Base-by-base conservation (phyloP, 768 basidiomycete genomes). In the Gymnopilus junonius region DNA sequence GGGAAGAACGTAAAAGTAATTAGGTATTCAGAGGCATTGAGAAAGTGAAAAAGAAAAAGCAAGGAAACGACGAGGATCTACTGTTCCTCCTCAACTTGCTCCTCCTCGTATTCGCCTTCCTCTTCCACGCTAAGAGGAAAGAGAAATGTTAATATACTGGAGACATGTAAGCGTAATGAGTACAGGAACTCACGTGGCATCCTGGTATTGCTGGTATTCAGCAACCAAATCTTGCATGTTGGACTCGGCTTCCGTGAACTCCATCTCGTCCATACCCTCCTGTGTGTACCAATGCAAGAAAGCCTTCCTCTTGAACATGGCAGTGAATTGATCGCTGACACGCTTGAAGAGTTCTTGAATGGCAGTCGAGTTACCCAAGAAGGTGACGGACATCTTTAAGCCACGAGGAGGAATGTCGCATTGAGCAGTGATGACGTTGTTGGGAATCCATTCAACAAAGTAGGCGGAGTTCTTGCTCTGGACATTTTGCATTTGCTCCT, bases 361-460 rank as follows among this genome's bases (percentile, higher is more conserved):
- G 62, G 93, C 92, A 35, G 96, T 98, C 42, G 93, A 95, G 85
- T 98, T 98, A 71, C 96, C 95, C 75, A 98, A 85, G 85, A 98
- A 99, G 27, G 96, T 98, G 59, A 94, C 95, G 12, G 94, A 91
- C 95, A 96, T 96, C 87, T 95, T 96, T 70, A 94, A 84, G 37
- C 95, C 95, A 64, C 94, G 89, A 55, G 97, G 96, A 71, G 97
- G 87, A 71, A 99, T 97, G 81, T 97, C 95, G 84, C 97, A 99
- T 79, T 98, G 95, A 65, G 97, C 95, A 39, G 95, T 95, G 71
- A 95, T 88, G 63, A 99, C 93, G 73, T 99, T 99, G 89, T 97
- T 97, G 71, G 97, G 97, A 69, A 99, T 99, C 97, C 97, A 99
- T 79, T 99, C 96, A 68, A 98, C 96, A 71, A 98, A 99, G 85